phyloP scores from a whole-genome alignment of 2,329 filamentous ascomycete genomes.

The Aspergillus neotritici region DNA sequence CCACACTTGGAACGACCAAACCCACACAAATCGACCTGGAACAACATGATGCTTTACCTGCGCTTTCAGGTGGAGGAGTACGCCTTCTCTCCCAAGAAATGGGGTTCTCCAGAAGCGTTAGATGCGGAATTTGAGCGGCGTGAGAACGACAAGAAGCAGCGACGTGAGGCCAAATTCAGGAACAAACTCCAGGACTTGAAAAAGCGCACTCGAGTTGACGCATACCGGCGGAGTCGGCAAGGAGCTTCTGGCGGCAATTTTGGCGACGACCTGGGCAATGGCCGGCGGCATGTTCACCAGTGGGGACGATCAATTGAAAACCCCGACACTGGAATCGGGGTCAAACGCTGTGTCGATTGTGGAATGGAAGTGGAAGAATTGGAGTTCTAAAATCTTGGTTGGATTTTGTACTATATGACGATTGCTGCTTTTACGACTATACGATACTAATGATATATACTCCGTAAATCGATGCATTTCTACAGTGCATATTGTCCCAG shows the following conservation, averaged over 20 bases:
- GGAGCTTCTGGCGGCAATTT: slow-evolving; percentile 52
- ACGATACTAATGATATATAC: no score
- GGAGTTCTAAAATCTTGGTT: slow-evolving; percentile 45
- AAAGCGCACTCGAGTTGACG: slow-evolving; percentile 86
- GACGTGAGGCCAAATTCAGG: slow-evolving; percentile 89
- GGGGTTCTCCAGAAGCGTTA: slow-evolving; percentile 78
- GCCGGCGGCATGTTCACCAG: slow-evolving; percentile 78
- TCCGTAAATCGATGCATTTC: no score
- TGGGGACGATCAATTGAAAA: slow-evolving; percentile 62
- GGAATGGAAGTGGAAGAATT: slow-evolving; percentile 64
- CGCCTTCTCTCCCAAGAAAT: slow-evolving; percentile 74
- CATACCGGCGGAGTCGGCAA: slow-evolving; percentile 67
- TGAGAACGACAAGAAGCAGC: slow-evolving; percentile 70
- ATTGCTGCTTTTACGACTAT: no score
- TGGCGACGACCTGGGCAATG: slow-evolving; percentile 66
- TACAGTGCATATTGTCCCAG: no score
- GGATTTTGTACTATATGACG: no score
- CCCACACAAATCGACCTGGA: slow-evolving; percentile 92
- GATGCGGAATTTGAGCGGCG: slow-evolving; percentile 83
- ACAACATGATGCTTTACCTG: slow-evolving; percentile 97
- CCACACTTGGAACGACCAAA: slow-evolving; percentile 87
- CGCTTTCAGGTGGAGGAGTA: slow-evolving; percentile 93
- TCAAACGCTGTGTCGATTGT: slow-evolving; percentile 67
- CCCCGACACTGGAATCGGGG: slow-evolving; percentile 51
- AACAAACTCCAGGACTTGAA: slow-evolving; percentile 84